These are phyloP conservation scores for Perkinsus olseni DNA, from an alignment of 169 alveolate genomes.

Conservation along the genomic window DNA sequence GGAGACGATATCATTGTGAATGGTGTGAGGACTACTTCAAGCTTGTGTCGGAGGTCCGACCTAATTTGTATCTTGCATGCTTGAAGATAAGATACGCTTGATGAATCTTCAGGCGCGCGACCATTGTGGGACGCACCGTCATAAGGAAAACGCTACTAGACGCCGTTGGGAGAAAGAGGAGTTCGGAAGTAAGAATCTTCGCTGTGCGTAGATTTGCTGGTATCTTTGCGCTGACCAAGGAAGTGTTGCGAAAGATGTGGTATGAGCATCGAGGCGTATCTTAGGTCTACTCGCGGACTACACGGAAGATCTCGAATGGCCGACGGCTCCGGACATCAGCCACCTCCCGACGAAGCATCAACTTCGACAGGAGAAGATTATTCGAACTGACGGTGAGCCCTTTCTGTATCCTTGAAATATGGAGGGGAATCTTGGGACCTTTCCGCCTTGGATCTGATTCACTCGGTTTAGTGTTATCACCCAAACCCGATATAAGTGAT, in stretches of 20 bases:
- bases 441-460: too few species aligned
- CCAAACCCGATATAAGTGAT: too few species aligned
- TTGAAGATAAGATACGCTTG: neutral
- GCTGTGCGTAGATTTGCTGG: too few species aligned
- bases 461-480: too few species aligned
- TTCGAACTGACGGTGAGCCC: neutral
- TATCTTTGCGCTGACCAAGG: too few species aligned
- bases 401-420: neutral
- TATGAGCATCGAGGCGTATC: too few species aligned
- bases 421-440: too few species aligned
- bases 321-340: neutral
- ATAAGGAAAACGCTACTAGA: neutral
- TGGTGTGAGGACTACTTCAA: neutral
- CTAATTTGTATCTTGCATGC: neutral
- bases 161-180: neutral
- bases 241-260: too few species aligned
- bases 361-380: neutral
- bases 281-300: neutral
- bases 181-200: neutral
- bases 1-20: neutral
- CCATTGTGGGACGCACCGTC: neutral
- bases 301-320: neutral
- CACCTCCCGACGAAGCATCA: neutral
- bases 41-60: neutral
- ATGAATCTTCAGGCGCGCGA: neutral